phyloP scores from a whole-genome alignment of 129 eudicot species.

The Mikania micrantha region DNA sequence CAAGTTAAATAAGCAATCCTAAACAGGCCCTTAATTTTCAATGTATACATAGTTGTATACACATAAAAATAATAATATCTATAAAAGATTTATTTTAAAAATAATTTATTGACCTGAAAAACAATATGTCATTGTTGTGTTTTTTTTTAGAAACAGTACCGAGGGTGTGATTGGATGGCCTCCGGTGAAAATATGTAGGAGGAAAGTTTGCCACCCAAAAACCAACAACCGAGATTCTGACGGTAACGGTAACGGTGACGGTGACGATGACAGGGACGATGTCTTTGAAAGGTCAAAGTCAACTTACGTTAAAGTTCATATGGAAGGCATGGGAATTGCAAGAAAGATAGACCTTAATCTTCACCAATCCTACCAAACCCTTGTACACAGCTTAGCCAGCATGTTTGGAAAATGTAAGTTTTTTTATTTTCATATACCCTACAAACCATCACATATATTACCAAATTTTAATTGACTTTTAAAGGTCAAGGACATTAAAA shows the following conservation, averaged over 20 bases:
- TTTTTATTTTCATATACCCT: neutral
- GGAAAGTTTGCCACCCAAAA: conserved; percentile 28
- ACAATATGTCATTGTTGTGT: no score
- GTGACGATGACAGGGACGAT: neutral
- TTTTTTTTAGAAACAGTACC: conserved; percentile 5
- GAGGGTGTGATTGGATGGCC: conserved; percentile 72
- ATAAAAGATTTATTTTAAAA: neutral
- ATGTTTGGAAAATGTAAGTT: conserved; percentile 69
- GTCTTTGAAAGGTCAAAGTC: conserved; percentile 21
- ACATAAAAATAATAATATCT: no score
- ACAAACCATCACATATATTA: neutral
- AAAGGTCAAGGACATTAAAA: neutral
- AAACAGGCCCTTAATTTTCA: no score
- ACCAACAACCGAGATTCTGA: conserved; percentile 1
- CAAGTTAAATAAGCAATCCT: no score
- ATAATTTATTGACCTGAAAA: no score
- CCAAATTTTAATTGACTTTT: neutral
- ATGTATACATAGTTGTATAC: no score
- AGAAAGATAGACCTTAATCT: conserved; percentile 60
- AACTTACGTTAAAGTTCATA: conserved; percentile 65
- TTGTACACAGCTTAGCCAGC: conserved; percentile 38
- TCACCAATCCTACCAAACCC: conserved; percentile 49
- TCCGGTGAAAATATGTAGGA: conserved; percentile 59
- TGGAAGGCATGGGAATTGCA: conserved; percentile 79
- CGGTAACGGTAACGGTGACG: neutral